Evolutionary conservation across 2,329 filamentous ascomycete species (phyloP), one percentile per base, ranked within the genome.

Genomic region (Phyllosticta capitalensis): DNA sequence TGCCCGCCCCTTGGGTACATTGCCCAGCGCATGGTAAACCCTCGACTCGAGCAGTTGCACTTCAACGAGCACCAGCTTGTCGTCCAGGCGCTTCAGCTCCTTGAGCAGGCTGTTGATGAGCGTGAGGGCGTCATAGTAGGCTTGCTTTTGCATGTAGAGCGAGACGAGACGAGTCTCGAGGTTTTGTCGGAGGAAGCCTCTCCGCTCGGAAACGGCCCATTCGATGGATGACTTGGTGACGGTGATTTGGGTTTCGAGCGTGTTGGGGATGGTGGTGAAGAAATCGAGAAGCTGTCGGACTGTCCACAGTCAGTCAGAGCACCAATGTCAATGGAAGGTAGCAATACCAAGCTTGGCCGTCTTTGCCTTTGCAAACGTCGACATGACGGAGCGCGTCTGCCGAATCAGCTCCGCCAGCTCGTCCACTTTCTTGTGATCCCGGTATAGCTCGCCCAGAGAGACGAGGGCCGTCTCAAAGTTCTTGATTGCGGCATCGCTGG

Each of bases 151-250:
- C 88, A 99, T 97, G 80, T 96, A 90, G 63, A 99, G 86, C 57
- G 85, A 82, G 58, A 99, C 94, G 61, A 99, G 87, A 64, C 94
- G 89, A 61, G 92, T 95, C 81, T 99, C 91, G 71, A 99, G 90
- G 75, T 95, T 96, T 79, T 99, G 94, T 66, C 94, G 91, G 67
- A 99, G 84, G 82, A 99, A 99, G 62, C 90, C 90, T 71, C 94
- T 88, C 68, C 92, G 89, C 79, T 97, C 91, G 56, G 90, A 89
- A 58, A 92, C 90, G 54, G 94, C 94, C 94, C 94, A 99, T 78
- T 97, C 92, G 85, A 99, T 99, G 79, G 91, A 97, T 77, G 94
- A 96, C 78, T 96, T 96, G 70, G 94, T 99, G 68, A 96, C 90
- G 73, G 86, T 79, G 74, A 96, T 91, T 79, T 99, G 94, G 72